phyloP scores from a whole-genome alignment of 441 rosid species.

The Populus hybrid region DNA sequence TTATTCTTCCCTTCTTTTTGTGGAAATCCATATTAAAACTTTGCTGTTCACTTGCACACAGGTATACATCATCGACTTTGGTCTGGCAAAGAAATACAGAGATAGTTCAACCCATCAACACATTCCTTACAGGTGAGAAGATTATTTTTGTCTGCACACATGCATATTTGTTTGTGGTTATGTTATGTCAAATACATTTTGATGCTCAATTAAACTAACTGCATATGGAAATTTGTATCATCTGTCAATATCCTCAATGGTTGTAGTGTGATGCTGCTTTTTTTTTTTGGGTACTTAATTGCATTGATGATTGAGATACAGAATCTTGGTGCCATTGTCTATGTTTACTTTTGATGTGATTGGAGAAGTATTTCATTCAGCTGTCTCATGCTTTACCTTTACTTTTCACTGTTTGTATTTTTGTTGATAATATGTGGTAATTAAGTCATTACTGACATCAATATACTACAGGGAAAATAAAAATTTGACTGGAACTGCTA shows the following conservation, averaged over 20 bases:
- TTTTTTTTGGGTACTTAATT: background rate
- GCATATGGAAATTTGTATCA: background rate
- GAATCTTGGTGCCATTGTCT: background rate
- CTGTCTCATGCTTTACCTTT: background rate
- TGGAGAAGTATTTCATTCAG: background rate
- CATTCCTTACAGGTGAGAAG: constrained; percentile 69
- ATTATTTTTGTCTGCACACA: background rate
- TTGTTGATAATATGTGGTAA: background rate
- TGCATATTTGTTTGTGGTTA: background rate
- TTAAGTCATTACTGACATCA: background rate
- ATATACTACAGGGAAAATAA: constrained; percentile 61
- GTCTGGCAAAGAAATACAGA: constrained; percentile 80
- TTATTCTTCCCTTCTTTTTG: background rate
- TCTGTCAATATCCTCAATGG: background rate
- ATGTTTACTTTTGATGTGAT: background rate
- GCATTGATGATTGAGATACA: background rate
- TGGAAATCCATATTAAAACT: constrained; percentile 3
- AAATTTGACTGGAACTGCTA: constrained; percentile 84
- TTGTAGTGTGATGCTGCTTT: background rate
- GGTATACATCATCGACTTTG: constrained; percentile 83
- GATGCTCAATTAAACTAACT: background rate
- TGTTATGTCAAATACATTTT: background rate
- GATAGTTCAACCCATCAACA: constrained; percentile 77
- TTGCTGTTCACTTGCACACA: constrained; percentile 26
- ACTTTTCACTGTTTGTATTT: background rate